phyloP scores from a whole-genome alignment of 805 yeast genomes.

The Starmerella asiatica region DNA sequence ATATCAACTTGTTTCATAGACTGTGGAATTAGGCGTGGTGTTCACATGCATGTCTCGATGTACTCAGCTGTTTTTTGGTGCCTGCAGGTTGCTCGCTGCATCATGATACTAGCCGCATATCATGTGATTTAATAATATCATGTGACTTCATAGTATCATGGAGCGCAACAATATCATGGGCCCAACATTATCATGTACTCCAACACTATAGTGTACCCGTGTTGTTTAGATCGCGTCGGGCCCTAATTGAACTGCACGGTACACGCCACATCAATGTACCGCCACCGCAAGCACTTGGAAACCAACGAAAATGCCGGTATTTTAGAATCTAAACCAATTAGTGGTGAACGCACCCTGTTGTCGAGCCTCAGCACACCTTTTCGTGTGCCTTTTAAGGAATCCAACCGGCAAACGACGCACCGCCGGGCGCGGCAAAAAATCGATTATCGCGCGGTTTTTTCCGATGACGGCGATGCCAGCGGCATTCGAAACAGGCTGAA shows the following conservation, averaged over 20 bases:
- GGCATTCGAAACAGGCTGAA: not conserved
- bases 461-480: conserved; percentile 5
- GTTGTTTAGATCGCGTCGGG: not conserved
- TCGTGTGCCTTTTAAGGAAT: conserved; percentile 14
- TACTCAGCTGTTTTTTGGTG: too few species aligned
- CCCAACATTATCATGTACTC: too few species aligned
- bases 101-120: too few species aligned
- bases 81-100: too few species aligned
- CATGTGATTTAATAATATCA: too few species aligned
- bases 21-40: too few species aligned
- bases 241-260: not conserved
- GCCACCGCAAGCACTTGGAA: not conserved
- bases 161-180: too few species aligned
- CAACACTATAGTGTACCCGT: not conserved
- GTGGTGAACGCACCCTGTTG: not conserved
- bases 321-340: not conserved
- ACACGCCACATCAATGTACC: not conserved
- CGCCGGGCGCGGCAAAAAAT: conserved; percentile 9
- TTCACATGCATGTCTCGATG: too few species aligned
- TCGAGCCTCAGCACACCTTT: conserved; percentile 12
- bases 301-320: not conserved
- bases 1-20: too few species aligned
- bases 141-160: too few species aligned
- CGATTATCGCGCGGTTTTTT: conserved; percentile 6
- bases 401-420: conserved; percentile 2